Evolutionary conservation across 176 grass and related monocot species (phyloP), one percentile per base, ranked within the genome.

Genomic region (Dactylis glomerata): DNA sequence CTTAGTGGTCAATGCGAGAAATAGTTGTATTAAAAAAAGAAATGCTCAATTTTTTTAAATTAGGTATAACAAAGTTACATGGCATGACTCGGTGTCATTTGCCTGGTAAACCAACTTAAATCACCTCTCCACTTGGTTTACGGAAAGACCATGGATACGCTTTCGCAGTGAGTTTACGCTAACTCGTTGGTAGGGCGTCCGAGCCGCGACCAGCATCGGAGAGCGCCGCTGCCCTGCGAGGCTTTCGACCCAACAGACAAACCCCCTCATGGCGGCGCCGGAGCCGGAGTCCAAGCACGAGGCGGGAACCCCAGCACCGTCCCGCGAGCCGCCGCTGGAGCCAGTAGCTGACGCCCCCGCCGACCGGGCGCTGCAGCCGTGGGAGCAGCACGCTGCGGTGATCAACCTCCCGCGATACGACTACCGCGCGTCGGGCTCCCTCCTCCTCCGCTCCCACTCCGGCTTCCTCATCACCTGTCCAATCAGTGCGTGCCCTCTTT

Each of bases 391-490:
- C 67, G 79, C 96, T 11, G 77, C 83, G 65, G 96, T 95, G 37
- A 98, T 98, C 65, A 95, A 63, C 61, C 93, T 98, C 85, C 96
- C 96, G 26, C 93, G 93, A 50, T 98, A 92, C 82, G 96, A 98
- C 87, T 98, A 98, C 89, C 79, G 81, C 49, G 93, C 93, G 0
- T 84, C 89, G 10, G 83, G 93, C 62, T 93, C 93, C 17, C 90
- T 98, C 75, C 85, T 95, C 16, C 85, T 90, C 5, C 80, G 77
- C 68, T 90, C 96, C 57, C 89, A 87, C 62, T 95, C 93, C n/a
- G 96, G 96, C 3, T 98, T 98, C 81, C 93, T 98, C 82, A 98
- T 98, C 87, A 98, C 96, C 54, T 98, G 96, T 81, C 96, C 96
- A 56, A 98, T 98, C 80, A 95, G 93, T 98, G 49, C 92, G 89